Percentiles rank a stretch among this genome's conserved stretches.
Conservation (phyloP, 1,139 yeast species). For the Taiozyma sp. region DNA sequence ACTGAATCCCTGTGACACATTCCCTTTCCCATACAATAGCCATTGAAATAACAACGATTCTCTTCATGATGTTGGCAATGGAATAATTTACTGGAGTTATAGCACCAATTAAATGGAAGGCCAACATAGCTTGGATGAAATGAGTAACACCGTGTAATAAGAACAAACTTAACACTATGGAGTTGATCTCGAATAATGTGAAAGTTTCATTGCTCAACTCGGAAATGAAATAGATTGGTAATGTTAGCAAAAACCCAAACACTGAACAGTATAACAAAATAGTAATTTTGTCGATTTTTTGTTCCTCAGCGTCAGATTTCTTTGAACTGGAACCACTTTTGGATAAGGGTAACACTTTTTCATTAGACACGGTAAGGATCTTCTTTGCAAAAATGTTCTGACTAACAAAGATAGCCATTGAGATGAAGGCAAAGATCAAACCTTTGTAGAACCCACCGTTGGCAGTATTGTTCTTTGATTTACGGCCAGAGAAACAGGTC, state of each 20-base stretch:
- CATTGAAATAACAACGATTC: constrained; percentile 78
- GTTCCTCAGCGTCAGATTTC: constrained; percentile 19
- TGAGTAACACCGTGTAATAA: constrained; percentile 72
- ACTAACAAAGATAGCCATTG: constrained; percentile 83
- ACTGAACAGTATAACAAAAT: constrained; percentile 80
- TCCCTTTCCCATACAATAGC: constrained; percentile 81
- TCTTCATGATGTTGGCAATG: constrained; percentile 82
- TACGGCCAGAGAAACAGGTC: constrained; percentile 48
- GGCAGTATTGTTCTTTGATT: constrained; percentile 24
- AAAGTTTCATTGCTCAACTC: constrained; percentile 42
- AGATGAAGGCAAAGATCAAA: constrained; percentile 66
- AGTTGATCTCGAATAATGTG: constrained; percentile 35
- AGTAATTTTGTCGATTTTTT: constrained; percentile 69
- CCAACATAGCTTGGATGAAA: constrained; percentile 79
- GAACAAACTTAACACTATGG: constrained; percentile 34
- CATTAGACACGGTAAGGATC: constrained; percentile 53
- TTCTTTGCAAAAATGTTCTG: constrained; percentile 91
- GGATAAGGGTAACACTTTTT: constrained; percentile 1
- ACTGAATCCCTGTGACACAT: constrained; percentile 48
- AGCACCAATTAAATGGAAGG: constrained; percentile 84
- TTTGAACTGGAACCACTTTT: neutral
- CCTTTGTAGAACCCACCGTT: constrained; percentile 52
- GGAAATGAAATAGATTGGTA: constrained; percentile 68
- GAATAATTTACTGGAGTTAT: constrained; percentile 88
- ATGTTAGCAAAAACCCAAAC: constrained; percentile 72